Conservation (phyloP, 1,284 basidiomycete species). For the Moesziomyces globuligerus region DNA sequence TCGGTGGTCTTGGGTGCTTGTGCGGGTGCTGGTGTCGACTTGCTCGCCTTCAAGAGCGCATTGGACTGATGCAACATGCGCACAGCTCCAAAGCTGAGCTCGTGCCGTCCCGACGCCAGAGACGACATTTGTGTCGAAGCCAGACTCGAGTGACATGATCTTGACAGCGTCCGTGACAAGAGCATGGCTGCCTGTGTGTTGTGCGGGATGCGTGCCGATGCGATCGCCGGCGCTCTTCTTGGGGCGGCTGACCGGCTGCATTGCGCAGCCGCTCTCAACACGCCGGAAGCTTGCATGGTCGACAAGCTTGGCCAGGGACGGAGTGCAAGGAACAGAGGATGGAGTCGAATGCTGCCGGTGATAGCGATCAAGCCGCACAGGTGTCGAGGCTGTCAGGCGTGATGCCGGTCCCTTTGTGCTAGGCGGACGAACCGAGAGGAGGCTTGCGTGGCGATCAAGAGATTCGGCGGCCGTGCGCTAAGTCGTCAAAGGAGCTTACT, state of each 20-base stretch:
- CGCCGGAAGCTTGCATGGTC: constrained; percentile 23
- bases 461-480: not conserved
- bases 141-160: not conserved
- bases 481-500: not conserved
- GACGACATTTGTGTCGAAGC: not conserved
- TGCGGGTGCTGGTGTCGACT: constrained; percentile 11
- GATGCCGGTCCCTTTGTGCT: not conserved
- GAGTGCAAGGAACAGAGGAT: not conserved
- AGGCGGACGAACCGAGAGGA: too few relatives aligned
- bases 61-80: constrained; percentile 31
- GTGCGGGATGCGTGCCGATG: constrained; percentile 1
- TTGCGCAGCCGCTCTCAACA: constrained; percentile 23
- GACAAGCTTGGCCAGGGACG: constrained; percentile 1
- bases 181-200: constrained; percentile 1
- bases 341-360: not conserved
- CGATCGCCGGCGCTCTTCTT: constrained; percentile 3
- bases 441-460: too few relatives aligned
- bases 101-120: constrained; percentile 9
- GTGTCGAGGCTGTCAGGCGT: not conserved
- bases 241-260: constrained; percentile 13
- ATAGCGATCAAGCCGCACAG: not conserved
- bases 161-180: not conserved
- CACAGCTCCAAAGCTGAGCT: constrained; percentile 15
- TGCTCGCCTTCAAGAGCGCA: constrained; percentile 12
- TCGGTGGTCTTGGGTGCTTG: constrained; percentile 3